phyloP scores from a whole-genome alignment of 202 grass and related monocot species.

The Schoenoplectus tabernaemontani region DNA sequence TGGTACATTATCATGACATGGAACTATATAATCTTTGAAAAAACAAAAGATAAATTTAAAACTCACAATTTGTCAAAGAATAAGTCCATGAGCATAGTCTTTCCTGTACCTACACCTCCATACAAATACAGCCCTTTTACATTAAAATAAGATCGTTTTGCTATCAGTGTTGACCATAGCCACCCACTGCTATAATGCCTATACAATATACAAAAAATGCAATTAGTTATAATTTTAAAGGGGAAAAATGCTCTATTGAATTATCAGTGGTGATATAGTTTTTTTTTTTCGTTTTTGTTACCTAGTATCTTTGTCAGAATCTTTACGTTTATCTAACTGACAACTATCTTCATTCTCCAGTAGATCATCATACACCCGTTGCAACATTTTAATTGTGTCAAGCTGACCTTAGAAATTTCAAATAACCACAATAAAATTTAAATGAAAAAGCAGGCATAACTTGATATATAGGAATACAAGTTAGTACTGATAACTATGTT shows the following conservation, averaged over 20 bases:
- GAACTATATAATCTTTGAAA: not conserved
- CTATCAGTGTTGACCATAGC: slow-evolving; percentile 73
- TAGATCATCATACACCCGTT: slow-evolving; percentile 76
- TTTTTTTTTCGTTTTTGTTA: no score
- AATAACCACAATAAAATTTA: slow-evolving; percentile 16
- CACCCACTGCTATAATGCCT: slow-evolving; percentile 53
- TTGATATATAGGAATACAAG: not conserved
- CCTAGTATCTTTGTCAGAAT: slow-evolving; percentile 62
- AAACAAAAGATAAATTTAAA: not conserved
- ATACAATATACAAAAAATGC: slow-evolving; percentile 5
- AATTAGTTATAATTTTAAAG: not conserved
- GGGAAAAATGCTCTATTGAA: not conserved
- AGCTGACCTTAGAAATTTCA: slow-evolving; percentile 36
- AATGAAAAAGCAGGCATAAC: not conserved
- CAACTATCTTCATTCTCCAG: slow-evolving; percentile 58
- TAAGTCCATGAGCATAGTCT: slow-evolving; percentile 95
- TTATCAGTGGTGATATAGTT: not conserved
- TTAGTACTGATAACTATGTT: not conserved
- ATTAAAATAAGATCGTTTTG: slow-evolving; percentile 37
- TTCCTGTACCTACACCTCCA: slow-evolving; percentile 85
- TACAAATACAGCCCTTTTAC: slow-evolving; percentile 76
- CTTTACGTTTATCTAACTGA: slow-evolving; percentile 64
- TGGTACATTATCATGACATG: not conserved
- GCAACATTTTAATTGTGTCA: slow-evolving; percentile 58
- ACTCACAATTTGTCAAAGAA: slow-evolving; percentile 89